These are phyloP conservation scores for Xylaria sp. DNA, from an alignment of 495 filamentous ascomycete genomes.

Conservation along the genomic window DNA sequence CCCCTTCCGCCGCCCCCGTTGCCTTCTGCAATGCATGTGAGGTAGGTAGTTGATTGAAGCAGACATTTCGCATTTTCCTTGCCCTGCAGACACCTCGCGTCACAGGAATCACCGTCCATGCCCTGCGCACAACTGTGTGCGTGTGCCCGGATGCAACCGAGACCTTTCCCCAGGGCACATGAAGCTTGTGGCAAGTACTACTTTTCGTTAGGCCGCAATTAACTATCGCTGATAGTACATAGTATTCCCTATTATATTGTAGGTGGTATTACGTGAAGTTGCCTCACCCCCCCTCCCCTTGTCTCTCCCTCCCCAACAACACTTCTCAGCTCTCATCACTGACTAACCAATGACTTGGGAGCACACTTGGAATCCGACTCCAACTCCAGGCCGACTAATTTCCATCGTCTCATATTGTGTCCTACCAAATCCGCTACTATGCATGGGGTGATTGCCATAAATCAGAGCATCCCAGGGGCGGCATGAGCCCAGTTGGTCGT, in stretches of 20 bases:
- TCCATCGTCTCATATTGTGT: background rate
- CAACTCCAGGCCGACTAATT: background rate
- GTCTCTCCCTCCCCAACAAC: background rate
- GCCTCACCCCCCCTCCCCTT: too few species aligned
- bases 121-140: background rate
- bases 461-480: background rate
- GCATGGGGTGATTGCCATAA: background rate
- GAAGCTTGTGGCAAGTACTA: background rate
- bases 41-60: background rate
- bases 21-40: conserved; percentile 2
- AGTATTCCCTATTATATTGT: background rate
- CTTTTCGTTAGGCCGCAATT: conserved; percentile 6
- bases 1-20: conserved; percentile 6
- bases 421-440: background rate
- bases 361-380: background rate
- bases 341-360: background rate
- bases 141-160: conserved; percentile 14
- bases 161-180: background rate
- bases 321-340: background rate
- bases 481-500: background rate
- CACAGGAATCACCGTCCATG: conserved; percentile 14
- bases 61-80: background rate
- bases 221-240: background rate
- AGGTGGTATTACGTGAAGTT: background rate
- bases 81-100: conserved; percentile 24